phyloP scores from a whole-genome alignment of 768 basidiomycete genomes.

The Gelatoporia subvermispora region DNA sequence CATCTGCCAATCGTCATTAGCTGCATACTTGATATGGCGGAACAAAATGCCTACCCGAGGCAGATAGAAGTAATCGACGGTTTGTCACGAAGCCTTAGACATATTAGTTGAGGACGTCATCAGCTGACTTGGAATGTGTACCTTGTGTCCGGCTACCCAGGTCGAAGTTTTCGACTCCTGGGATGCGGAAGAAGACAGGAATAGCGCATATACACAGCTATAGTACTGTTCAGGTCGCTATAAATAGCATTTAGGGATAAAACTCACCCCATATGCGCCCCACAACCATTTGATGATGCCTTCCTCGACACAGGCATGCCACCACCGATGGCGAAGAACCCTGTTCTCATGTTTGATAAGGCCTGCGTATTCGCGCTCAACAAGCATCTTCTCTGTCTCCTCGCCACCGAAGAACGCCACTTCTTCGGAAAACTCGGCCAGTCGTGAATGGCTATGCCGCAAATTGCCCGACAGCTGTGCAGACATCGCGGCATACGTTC shows the following conservation, averaged over 20 bases:
- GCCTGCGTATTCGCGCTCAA: constrained; percentile 84
- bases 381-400: constrained; percentile 82
- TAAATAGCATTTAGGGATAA: not conserved
- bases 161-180: constrained; percentile 62
- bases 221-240: not conserved
- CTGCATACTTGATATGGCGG: not conserved
- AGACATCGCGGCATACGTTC: constrained; percentile 82
- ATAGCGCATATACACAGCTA: constrained; percentile 87
- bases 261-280: constrained; percentile 86
- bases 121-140: constrained; percentile 24
- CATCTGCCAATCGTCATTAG: constrained; percentile 49
- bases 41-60: constrained; percentile 49
- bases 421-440: constrained; percentile 86
- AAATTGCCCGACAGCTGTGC: constrained; percentile 86
- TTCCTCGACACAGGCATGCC: constrained; percentile 91
- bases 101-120: not conserved
- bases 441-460: constrained; percentile 86
- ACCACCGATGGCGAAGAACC: constrained; percentile 76
- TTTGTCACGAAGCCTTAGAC: constrained; percentile 91
- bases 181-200: constrained; percentile 86
- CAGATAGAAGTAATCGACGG: constrained; percentile 79
- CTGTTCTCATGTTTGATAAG: constrained; percentile 82
- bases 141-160: constrained; percentile 89
- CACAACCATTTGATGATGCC: constrained; percentile 96
- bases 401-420: constrained; percentile 87